phyloP scores from a whole-genome alignment of 768 basidiomycete genomes.

The Boletus tomentosulus region DNA sequence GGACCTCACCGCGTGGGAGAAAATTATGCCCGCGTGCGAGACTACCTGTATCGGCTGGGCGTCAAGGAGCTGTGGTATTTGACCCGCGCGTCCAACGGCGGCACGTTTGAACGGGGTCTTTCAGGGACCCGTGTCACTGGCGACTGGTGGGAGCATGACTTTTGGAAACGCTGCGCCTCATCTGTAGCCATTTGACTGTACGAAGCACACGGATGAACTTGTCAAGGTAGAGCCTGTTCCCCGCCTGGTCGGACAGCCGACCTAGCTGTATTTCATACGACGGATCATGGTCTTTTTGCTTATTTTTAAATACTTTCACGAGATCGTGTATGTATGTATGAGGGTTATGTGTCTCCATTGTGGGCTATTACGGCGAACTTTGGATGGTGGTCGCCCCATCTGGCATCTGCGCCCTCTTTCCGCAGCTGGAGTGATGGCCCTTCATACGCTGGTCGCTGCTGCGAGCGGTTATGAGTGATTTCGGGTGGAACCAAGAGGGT shows the following conservation, averaged over 20 bases:
- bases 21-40: constrained; percentile 66
- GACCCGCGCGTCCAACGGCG: constrained; percentile 31
- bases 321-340: background rate
- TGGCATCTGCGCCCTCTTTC: constrained; percentile 16
- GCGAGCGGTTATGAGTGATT: constrained; percentile 7
- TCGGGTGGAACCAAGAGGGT: background rate
- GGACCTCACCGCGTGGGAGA: constrained; percentile 84
- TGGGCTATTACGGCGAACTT: constrained; percentile 7
- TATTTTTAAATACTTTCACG: background rate
- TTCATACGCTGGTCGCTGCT: constrained; percentile 2
- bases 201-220: constrained; percentile 5
- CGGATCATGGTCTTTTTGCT: background rate
- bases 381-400: constrained; percentile 5
- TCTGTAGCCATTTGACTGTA: constrained; percentile 12
- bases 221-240: constrained; percentile 20
- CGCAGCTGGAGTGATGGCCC: constrained; percentile 1
- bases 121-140: constrained; percentile 43
- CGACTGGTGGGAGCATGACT: constrained; percentile 55
- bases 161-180: constrained; percentile 43
- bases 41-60: constrained; percentile 60
- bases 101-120: constrained; percentile 30
- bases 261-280: constrained; percentile 15
- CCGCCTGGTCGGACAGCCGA: constrained; percentile 10
- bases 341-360: constrained; percentile 2
- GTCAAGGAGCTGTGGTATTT: constrained; percentile 68